These are phyloP conservation scores for Yamadazyma sp. DNA, from an alignment of 805 yeast genomes.

Conservation along the genomic window DNA sequence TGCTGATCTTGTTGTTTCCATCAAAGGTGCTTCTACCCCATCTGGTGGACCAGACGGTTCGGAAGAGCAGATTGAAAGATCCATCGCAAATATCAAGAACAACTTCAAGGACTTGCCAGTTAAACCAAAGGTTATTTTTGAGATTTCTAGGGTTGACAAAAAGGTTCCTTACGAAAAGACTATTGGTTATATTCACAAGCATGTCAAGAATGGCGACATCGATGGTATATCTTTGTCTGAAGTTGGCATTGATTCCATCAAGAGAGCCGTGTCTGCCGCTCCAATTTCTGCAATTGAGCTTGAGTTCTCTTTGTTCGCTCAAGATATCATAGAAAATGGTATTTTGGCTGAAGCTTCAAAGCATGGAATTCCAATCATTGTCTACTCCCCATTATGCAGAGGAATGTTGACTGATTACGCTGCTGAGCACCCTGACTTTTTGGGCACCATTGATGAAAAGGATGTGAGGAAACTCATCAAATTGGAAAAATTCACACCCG, in stretches of 20 bases:
- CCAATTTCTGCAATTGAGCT: constrained; percentile 72
- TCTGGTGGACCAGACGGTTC: constrained; percentile 49
- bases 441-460: constrained; percentile 5
- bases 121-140: constrained; percentile 51
- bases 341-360: constrained; percentile 59
- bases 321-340: constrained; percentile 64
- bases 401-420: constrained; percentile 72
- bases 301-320: constrained; percentile 70
- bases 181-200: constrained; percentile 54
- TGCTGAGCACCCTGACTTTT: constrained; percentile 31
- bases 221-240: constrained; percentile 77
- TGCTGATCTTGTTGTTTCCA: constrained; percentile 52
- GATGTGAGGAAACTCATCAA: constrained; percentile 6
- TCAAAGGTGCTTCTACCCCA: constrained; percentile 61
- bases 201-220: constrained; percentile 61
- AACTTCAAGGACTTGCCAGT: constrained; percentile 23
- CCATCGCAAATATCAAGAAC: constrained; percentile 46
- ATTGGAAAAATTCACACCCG: constrained; percentile 52
- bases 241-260: constrained; percentile 60
- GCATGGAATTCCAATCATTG: constrained; percentile 62
- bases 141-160: constrained; percentile 69
- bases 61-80: constrained; percentile 43
- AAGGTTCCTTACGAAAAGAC: constrained; percentile 58
- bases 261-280: constrained; percentile 53
- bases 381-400: constrained; percentile 82